Base-by-base conservation (phyloP, 345 rosid genomes). In the Mallotus nudiflorus region DNA sequence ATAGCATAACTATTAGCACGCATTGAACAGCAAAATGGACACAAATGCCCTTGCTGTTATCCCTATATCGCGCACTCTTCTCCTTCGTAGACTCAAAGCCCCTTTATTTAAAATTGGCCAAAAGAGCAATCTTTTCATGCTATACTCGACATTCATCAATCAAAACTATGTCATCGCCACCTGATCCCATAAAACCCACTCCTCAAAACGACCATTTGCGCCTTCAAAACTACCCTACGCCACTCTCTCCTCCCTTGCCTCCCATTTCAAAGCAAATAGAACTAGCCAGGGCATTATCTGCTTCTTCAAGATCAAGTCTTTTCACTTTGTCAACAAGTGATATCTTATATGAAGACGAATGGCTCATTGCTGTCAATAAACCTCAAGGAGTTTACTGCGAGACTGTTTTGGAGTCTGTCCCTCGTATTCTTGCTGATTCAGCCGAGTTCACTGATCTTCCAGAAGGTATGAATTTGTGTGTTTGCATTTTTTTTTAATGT, bases 301-400 rank as follows among this genome's bases (percentile, higher is more conserved):
- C 99, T 18, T 86, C 97, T 40, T 85, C 97, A 52, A 87, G 80
- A 72, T 92, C 97, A 55, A 82, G 83, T 83, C 82, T 84, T 61
- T 89, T 80, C 67, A 69, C 77, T 63, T 80, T 95, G 18, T 82
- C 84, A 25, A 66, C 75, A 69, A 67, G 72, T 44, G 71, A 83
- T 75, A 56, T 92, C 5, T 57, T 91, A 24, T 90, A 82, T 78
- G 96, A 94, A 82, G 97, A 94, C 72, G 87, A 92, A 61, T 89
- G 91, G 89, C 83, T 94, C 40, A 53, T 94, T 72, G 96, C 87
- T 14, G 88, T 90, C 6, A 85, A 91, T 64, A 91, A 94, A 74
- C 98, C 97, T 20, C 80, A 70, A 64, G 97, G 97, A 6, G 55
- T 93, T 59, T 91, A 93, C 80, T 93, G 97, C 60, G 98, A 93